phyloP scores from a whole-genome alignment of 129 eudicot species.

The Glebionis coronaria region DNA sequence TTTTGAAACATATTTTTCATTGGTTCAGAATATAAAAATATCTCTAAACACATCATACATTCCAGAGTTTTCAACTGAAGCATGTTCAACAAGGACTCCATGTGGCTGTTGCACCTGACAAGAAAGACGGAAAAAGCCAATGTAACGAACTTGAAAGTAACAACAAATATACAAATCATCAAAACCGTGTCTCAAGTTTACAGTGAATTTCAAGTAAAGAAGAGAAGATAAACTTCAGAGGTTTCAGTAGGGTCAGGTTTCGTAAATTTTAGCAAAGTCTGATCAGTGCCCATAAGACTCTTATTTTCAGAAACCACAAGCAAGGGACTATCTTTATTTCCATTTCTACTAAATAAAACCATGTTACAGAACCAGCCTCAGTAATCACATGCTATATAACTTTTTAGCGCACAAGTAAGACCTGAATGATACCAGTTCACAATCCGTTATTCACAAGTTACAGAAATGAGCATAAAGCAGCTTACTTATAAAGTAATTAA shows the following conservation, averaged over 20 bases:
- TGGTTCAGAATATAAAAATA: not conserved
- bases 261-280: too few species aligned
- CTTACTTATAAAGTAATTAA: too few species aligned
- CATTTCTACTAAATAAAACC: not conserved
- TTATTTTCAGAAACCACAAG: not conserved
- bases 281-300: too few species aligned
- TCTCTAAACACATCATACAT: conserved; percentile 45
- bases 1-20: not conserved
- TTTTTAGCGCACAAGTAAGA: too few species aligned
- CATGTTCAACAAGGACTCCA: conserved; percentile 43
- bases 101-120: conserved; percentile 27
- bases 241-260: too few species aligned
- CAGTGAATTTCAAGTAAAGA: too few species aligned
- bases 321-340: conserved; percentile 1
- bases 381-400: too few species aligned
- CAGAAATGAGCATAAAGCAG: not conserved
- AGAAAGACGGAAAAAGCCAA: not conserved
- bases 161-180: too few species aligned
- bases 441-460: not conserved
- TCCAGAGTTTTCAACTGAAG: conserved; percentile 41
- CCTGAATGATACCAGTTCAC: not conserved
- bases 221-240: too few species aligned
- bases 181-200: too few species aligned
- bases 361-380: too few species aligned
- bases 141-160: too few species aligned